phyloP scores from a whole-genome alignment of 768 basidiomycete species.

The Pholiota molesta region DNA sequence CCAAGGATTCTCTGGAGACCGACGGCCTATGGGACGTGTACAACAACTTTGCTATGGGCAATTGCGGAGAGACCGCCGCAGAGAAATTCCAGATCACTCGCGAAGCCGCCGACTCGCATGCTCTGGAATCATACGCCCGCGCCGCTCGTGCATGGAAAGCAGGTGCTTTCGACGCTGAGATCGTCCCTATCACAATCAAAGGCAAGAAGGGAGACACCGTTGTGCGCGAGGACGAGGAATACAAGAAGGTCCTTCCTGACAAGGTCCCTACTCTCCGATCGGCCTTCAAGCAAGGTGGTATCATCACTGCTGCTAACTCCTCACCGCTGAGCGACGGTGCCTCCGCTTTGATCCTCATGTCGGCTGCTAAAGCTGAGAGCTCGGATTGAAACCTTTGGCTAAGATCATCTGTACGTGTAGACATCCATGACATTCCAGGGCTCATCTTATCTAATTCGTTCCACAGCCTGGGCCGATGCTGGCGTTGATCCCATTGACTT shows the following conservation, averaged over 20 bases:
- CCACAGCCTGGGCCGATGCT: constrained; percentile 90
- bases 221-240: constrained; percentile 95
- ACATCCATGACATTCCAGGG: constrained; percentile 9
- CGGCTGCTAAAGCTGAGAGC: constrained; percentile 88
- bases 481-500: constrained; percentile 98
- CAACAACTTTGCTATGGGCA: constrained; percentile 98
- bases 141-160: constrained; percentile 89
- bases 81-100: constrained; percentile 83
- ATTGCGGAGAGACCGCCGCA: constrained; percentile 89
- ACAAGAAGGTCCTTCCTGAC: constrained; percentile 94
- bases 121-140: constrained; percentile 93
- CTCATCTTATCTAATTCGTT: constrained; percentile 10
- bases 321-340: constrained; percentile 96
- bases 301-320: constrained; percentile 96
- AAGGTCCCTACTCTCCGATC: constrained; percentile 90
- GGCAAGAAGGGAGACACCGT: constrained; percentile 93
- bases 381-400: constrained; percentile 91
- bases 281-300: constrained; percentile 87
- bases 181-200: constrained; percentile 88
- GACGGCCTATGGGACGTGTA: constrained; percentile 98
- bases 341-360: constrained; percentile 93
- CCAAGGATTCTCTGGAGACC: constrained; percentile 84
- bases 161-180: constrained; percentile 84
- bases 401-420: constrained; percentile 82
- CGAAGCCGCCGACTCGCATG: constrained; percentile 87